Percentiles rank a stretch among this genome's conserved stretches.
phyloP scores from a whole-genome alignment of 2,329 filamentous ascomycete genomes.

The Oidium heveae region DNA sequence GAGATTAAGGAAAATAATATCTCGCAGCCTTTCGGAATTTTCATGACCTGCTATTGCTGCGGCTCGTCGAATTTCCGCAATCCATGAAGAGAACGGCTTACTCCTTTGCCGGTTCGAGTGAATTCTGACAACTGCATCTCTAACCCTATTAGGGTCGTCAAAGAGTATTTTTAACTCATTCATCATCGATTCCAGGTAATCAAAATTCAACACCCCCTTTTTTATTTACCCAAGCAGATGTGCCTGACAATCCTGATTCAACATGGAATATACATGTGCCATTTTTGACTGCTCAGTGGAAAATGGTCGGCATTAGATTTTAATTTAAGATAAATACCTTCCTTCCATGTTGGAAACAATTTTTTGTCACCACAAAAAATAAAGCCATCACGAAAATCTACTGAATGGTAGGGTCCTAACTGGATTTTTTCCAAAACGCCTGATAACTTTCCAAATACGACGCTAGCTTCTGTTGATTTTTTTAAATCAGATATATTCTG shows the following conservation, averaged over 20 bases:
- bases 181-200: neutral
- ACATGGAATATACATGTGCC: neutral
- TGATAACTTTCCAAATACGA: too few relatives aligned
- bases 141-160: neutral
- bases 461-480: too few relatives aligned
- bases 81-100: too few relatives aligned
- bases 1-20: neutral
- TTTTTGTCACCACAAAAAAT: neutral
- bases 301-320: neutral
- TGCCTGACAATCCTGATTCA: too few relatives aligned
- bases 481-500: too few relatives aligned
- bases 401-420: too few relatives aligned
- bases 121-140: neutral
- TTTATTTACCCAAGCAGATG: neutral
- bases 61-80: too few relatives aligned
- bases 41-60: too few relatives aligned
- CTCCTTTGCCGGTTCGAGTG: neutral
- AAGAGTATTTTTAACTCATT: neutral
- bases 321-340: neutral
- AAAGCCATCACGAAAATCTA: neutral
- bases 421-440: too few relatives aligned
- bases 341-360: neutral
- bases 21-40: neutral
- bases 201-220: neutral
- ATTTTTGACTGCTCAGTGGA: neutral